phyloP scores from a whole-genome alignment of 2,329 filamentous ascomycete genomes.

The Curvularia hawaiiensis region DNA sequence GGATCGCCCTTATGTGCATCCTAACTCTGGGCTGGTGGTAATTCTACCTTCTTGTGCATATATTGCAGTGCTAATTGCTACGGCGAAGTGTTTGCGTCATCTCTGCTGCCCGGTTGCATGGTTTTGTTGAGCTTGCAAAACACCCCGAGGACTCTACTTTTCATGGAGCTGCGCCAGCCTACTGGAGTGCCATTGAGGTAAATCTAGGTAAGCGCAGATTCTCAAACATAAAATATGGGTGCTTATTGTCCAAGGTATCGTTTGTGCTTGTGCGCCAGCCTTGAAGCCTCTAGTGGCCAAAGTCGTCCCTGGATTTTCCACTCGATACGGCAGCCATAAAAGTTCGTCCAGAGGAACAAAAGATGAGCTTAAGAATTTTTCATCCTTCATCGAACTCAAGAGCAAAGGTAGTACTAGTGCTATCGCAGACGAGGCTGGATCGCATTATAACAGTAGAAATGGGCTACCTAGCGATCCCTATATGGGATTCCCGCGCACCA shows the following conservation, averaged over 20 bases:
- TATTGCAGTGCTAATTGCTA: background rate
- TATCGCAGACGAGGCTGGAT: background rate
- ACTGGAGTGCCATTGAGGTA: background rate
- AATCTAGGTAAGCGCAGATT: background rate
- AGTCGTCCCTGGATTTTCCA: background rate
- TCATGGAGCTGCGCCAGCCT: background rate
- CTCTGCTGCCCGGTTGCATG: background rate
- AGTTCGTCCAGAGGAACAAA: background rate
- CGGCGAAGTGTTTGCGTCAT: background rate
- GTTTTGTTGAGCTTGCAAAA: background rate
- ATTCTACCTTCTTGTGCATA: too few species aligned
- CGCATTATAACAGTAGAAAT: background rate
- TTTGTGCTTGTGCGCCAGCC: background rate
- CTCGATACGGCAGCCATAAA: background rate
- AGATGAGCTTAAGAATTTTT: background rate
- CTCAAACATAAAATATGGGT: background rate
- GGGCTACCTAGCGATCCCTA: background rate
- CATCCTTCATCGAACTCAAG: background rate
- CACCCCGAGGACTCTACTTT: background rate
- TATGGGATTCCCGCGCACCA: background rate
- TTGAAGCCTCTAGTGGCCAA: background rate
- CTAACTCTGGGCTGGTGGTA: background rate
- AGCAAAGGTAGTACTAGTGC: background rate
- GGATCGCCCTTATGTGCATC: background rate
- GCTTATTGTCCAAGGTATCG: background rate